Evolutionary conservation across 805 yeast species (phyloP), one percentile per base, ranked within the genome.

Genomic region (Myxozyma nipponensis): DNA sequence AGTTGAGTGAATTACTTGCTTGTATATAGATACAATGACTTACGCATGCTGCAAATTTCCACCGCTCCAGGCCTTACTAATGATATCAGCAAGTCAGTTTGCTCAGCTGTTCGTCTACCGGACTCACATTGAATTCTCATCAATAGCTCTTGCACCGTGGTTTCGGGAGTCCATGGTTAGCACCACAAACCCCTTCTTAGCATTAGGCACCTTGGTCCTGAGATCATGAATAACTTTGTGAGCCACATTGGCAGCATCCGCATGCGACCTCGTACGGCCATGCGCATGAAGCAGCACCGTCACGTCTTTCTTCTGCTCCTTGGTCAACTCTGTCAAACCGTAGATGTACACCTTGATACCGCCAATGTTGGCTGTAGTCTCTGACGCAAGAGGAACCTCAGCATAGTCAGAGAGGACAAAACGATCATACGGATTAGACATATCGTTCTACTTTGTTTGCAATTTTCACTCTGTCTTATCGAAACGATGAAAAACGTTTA

Each of bases 101-200:
- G 13, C 18, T 18, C 15, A 19, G 23, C 23, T 22, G 17, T 19
- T 15, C 28, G 5, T n/a, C 28, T 39, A 28, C 7, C 13, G 10
- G 15, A 17, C 52, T 15, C 36, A 47, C 52, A 43, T 38, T 13
- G 52, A 38, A 7, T 38, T 21, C 3, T 48, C 52, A 39, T 48
- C 52, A 32, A 48, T 19, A 42, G 58, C 45, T 32, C 85, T 66
- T 21, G 66, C 66, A 2, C 86, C 84, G 59, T 81, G 85, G 62
- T 81, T 80, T 30, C 82, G 70, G 52, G 67, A 61, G 58, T 81
- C 85, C 54, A 76, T 77, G 0, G 78, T 69, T 9, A 77, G 77
- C 40, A 75, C 74, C 32, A 80, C 69, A 47, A 76, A 57, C 2
- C 64, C 59, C 21, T 46, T 39, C 22, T 10, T 28, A 61, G 18